Conservation (phyloP, 345 rosid genomes). For the Eucalyptus rudis region DNA sequence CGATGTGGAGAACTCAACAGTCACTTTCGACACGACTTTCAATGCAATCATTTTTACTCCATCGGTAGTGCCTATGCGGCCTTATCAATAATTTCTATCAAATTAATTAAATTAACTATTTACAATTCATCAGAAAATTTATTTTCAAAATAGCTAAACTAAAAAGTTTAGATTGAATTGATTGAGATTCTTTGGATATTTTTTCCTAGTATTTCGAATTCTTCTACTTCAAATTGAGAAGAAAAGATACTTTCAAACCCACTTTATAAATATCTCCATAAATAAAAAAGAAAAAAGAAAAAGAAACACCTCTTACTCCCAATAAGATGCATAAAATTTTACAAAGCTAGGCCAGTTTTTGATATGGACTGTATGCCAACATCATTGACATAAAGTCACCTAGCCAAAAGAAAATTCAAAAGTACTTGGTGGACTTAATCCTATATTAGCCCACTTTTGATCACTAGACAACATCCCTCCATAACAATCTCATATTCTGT, state of each 20-base stretch:
- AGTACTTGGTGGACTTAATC: background rate
- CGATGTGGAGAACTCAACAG: background rate
- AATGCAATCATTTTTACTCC: background rate
- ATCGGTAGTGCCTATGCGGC: too few relatives aligned
- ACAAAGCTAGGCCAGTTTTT: background rate
- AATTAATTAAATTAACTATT: too few relatives aligned
- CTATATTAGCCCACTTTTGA: background rate
- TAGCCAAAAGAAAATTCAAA: background rate
- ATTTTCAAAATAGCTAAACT: rapidly evolving
- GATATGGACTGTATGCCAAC: rapidly evolving
- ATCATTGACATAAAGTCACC: background rate
- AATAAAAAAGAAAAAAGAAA: rapidly evolving
- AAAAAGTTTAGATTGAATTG: too few relatives aligned
- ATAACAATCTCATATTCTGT: background rate
- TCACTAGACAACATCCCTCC: background rate
- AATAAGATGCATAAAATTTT: background rate
- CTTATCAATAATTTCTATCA: too few relatives aligned
- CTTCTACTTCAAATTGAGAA: background rate
- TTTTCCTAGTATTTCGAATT: background rate
- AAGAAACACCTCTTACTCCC: background rate
- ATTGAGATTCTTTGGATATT: background rate
- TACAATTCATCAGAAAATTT: too few relatives aligned
- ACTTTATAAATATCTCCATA: background rate
- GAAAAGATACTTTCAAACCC: background rate
- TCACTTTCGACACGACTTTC: background rate